Conservation (phyloP, 192 early-diverging fungal species). For the Gonapodya sp. region DNA sequence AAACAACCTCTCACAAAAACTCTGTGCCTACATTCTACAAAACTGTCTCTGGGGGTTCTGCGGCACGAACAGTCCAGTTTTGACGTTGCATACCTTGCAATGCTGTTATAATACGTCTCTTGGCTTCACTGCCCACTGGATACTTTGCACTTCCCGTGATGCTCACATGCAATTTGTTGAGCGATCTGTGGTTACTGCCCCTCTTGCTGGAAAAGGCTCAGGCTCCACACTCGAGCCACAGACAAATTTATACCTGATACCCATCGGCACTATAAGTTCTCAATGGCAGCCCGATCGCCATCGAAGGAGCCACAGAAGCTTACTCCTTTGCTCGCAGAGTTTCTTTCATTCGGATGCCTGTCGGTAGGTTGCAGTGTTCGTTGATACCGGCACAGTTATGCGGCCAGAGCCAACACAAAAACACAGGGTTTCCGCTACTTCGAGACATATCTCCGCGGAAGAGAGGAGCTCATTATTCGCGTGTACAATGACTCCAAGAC, state of each 20-base stretch:
- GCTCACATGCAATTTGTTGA: too few relatives aligned
- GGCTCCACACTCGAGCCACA: too few relatives aligned
- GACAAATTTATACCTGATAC: too few relatives aligned
- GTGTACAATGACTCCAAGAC: slow-evolving; percentile 38
- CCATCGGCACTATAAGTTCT: too few relatives aligned
- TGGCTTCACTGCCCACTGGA: not conserved
- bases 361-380: not conserved
- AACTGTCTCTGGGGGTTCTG: too few relatives aligned
- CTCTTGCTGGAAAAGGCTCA: too few relatives aligned
- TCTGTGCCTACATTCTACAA: not conserved
- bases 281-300: not conserved
- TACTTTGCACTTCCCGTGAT: too few relatives aligned
- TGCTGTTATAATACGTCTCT: not conserved
- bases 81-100: too few relatives aligned
- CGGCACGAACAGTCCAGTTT: too few relatives aligned
- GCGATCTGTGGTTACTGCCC: too few relatives aligned
- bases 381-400: not conserved
- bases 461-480: slow-evolving; percentile 58
- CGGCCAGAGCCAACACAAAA: not conserved
- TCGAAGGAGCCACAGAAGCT: not conserved
- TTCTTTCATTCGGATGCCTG: not conserved
- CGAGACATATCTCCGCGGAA: slow-evolving; percentile 52
- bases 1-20: not conserved
- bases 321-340: not conserved
- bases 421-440: slow-evolving; percentile 44